phyloP scores from a whole-genome alignment of 73 alveolate species.

The Effrenium voratum region DNA sequence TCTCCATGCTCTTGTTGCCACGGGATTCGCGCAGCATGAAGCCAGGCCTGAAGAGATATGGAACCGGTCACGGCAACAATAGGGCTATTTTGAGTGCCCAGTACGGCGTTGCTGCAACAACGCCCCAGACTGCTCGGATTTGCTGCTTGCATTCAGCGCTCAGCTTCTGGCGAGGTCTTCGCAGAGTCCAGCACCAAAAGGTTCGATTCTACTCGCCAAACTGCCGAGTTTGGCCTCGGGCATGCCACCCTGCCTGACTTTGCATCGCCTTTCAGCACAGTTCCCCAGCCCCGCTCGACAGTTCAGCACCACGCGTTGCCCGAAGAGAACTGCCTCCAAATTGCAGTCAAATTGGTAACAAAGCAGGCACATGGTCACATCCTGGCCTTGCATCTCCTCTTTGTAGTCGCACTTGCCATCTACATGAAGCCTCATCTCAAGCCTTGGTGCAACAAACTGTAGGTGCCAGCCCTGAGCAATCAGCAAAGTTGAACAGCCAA shows the following conservation, averaged over 20 bases:
- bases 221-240: not conserved
- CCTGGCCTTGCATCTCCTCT: slow-evolving; percentile 24
- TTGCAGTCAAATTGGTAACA: no score
- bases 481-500: not conserved
- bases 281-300: not conserved
- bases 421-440: slow-evolving; percentile 49
- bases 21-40: slow-evolving; percentile 66
- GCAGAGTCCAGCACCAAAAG: slow-evolving; percentile 40
- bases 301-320: not conserved
- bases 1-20: slow-evolving; percentile 71
- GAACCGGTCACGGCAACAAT: no score
- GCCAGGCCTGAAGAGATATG: slow-evolving; percentile 15
- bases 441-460: not conserved
- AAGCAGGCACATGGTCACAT: not conserved
- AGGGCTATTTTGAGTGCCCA: no score
- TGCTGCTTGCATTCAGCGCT: not conserved
- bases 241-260: not conserved
- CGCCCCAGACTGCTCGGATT: no score
- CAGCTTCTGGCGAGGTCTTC: slow-evolving; percentile 10
- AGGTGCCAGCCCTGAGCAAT: not conserved
- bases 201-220: slow-evolving; percentile 56
- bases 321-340: not conserved
- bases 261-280: not conserved
- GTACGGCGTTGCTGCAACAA: no score
- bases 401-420: slow-evolving; percentile 87